Evolutionary conservation across 2,329 filamentous ascomycete species (phyloP), one percentile per base, ranked within the genome.

Genomic region (Scytalidium lignicola): DNA sequence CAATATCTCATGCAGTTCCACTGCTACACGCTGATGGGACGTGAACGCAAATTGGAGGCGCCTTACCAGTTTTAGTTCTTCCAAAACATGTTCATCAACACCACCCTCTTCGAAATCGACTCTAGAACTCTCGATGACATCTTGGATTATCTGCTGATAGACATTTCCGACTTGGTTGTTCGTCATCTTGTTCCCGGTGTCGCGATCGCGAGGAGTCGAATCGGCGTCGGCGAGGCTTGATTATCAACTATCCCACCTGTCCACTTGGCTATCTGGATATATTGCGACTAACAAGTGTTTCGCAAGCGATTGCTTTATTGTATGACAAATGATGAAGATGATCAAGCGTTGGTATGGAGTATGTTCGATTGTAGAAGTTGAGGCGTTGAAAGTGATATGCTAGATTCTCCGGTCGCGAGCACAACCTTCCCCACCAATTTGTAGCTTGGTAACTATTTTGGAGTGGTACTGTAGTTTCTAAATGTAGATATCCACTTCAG

Each of bases 61-160:
- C 74, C 88, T 79, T 76, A 97, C 92, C 82, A 85, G 79, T 70
- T 85, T 85, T 76, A 99, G 75, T 68, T 96, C 89, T 58, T 92
- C 83, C 62, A 99, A 74, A 46, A 92, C 92, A 60, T 81, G 76
- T 67, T 92, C 86, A 62, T 95, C 90, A 57, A 97, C 86, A 62
- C 93, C 93, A 60, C 86, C 90, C 72, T 99, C 93, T 69, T 99
- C 93, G 67, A 99, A 97, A 71, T 97, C 93, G 64, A 92, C 88
- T 64, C 88, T 82, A 64, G 92, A 96, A 58, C 88, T 86, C 61
- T 92, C 86, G 70, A 97, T 89, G 66, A 99, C 90, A 72, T 93
- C 89, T 55, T 85, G 76, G 65, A 88, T 88, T 68, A 88, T 84
- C 62, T 78, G 74, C 69, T 84, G 76, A 70, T 96, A 99, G 64